phyloP scores from a whole-genome alignment of 1,139 yeast species.

The Suzukiozyma palmioleophila region DNA sequence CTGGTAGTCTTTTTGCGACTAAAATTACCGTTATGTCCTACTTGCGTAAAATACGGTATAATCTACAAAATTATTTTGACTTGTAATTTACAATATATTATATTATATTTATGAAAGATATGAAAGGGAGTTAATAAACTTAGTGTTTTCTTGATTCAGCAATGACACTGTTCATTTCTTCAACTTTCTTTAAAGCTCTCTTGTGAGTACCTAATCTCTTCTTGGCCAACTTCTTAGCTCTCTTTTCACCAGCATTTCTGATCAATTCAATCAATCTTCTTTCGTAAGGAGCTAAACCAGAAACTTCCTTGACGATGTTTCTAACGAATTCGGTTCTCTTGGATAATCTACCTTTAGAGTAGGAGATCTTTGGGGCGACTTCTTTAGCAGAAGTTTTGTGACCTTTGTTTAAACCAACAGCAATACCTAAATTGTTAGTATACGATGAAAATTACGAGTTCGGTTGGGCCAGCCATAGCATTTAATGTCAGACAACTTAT shows the following conservation, averaged over 20 bases:
- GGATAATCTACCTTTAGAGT: conserved; percentile 96
- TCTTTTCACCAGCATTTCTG: conserved; percentile 99
- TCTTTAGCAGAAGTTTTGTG: conserved; percentile 93
- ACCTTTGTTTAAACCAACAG: conserved; percentile 99
- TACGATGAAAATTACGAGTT: no score
- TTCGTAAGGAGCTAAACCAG: conserved; percentile 99
- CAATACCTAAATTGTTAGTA: conserved; percentile 67
- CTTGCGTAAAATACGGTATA: not conserved
- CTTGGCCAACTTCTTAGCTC: conserved; percentile 99
- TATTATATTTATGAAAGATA: conserved; percentile 1
- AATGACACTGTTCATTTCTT: conserved; percentile 95
- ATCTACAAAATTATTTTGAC: not conserved
- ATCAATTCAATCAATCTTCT: conserved; percentile 98
- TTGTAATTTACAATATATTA: conserved; percentile 1
- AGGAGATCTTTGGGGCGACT: conserved; percentile 89
- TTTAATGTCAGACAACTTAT: no score
- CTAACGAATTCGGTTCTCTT: conserved; percentile 97
- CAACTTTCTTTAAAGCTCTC: conserved; percentile 99
- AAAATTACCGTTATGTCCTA: no score
- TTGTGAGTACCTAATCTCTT: conserved; percentile 99
- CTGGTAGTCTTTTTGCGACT: no score
- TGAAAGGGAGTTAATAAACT: conserved; percentile 10
- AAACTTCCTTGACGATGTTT: conserved; percentile 91
- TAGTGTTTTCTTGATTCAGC: conserved; percentile 92
- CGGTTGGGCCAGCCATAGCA: no score